Evolutionary conservation across 1,284 basidiomycete species (phyloP).

Genomic region (Sporisorium reilianum): DNA sequence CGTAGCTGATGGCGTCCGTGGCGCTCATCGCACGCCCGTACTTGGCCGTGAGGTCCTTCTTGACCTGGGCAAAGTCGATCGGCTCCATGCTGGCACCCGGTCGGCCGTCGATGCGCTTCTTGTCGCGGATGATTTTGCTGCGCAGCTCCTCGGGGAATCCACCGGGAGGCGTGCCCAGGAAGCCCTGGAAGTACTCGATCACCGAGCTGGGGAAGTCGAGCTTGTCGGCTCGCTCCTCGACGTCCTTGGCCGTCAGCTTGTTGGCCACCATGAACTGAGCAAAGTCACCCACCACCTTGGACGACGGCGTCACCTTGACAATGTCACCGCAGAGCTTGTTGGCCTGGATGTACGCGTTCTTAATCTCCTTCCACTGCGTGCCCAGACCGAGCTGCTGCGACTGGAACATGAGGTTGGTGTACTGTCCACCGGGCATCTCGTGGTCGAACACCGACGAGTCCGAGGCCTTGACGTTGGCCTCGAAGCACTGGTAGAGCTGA

Average conservation of each 20-base stretch:
- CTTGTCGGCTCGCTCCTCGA: constrained; percentile 84
- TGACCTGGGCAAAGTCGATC: constrained; percentile 94
- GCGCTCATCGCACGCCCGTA: constrained; percentile 90
- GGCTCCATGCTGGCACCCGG: constrained; percentile 89
- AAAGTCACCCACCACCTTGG: constrained; percentile 99
- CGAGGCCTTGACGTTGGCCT: constrained; percentile 96
- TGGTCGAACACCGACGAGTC: constrained; percentile 91
- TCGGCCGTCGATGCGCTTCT: constrained; percentile 90
- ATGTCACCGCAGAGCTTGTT: constrained; percentile 89
- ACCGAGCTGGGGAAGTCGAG: constrained; percentile 92
- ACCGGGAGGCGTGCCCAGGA: constrained; percentile 81
- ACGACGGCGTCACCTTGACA: constrained; percentile 99
- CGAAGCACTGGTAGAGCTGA: constrained; percentile 94
- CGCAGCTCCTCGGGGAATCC: constrained; percentile 98
- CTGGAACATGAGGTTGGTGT: constrained; percentile 83
- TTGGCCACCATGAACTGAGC: constrained; percentile 97
- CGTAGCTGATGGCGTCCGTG: constrained; percentile 89
- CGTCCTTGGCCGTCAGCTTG: constrained; percentile 85
- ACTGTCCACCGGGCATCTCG: constrained; percentile 95
- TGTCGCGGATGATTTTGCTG: constrained; percentile 90
- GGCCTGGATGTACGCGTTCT: constrained; percentile 88
- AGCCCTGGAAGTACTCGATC: constrained; percentile 76
- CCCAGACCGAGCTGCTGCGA: constrained; percentile 96
- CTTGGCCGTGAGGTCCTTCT: constrained; percentile 89
- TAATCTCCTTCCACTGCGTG: constrained; percentile 98